Percentiles rank a stretch among this genome's conserved stretches.
phyloP scores from a whole-genome alignment of 495 filamentous ascomycete genomes.

The Halenospora varia region DNA sequence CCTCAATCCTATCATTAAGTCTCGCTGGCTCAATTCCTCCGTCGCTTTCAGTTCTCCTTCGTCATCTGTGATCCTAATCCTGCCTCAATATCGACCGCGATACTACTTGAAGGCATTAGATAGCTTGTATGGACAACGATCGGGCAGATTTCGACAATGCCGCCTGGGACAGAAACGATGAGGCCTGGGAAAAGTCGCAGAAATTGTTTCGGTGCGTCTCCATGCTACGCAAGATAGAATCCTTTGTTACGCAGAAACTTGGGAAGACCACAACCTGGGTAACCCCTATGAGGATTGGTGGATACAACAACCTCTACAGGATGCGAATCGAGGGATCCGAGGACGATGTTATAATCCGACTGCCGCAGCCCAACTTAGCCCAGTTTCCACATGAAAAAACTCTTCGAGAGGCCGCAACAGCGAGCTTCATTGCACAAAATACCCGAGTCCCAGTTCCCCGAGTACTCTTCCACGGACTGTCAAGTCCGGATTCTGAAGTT shows the following conservation, averaged over 20 bases:
- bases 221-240: constrained; percentile 5
- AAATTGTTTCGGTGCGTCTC: constrained; percentile 5
- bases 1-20: too few species aligned
- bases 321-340: constrained; percentile 9
- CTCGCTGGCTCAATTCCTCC: too few species aligned
- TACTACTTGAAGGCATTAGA: too few species aligned
- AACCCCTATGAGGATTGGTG: constrained; percentile 20
- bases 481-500: constrained; percentile 22
- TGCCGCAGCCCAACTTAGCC: constrained; percentile 10
- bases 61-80: too few species aligned
- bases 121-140: not conserved
- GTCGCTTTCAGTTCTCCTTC: too few species aligned
- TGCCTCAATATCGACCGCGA: too few species aligned
- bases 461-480: constrained; percentile 25
- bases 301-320: constrained; percentile 28
- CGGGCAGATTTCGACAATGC: constrained; percentile 22
- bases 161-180: constrained; percentile 29
- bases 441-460: constrained; percentile 39
- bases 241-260: constrained; percentile 13
- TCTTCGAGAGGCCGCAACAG: constrained; percentile 37
- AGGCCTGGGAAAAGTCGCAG: constrained; percentile 25
- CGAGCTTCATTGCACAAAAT: constrained; percentile 35
- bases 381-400: constrained; percentile 35
- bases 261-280: constrained; percentile 17
- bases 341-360: constrained; percentile 11